Percentiles rank a stretch among this genome's conserved stretches.
phyloP scores from a whole-genome alignment of 1,139 yeast genomes.

The Saccharomyces hybrid region DNA sequence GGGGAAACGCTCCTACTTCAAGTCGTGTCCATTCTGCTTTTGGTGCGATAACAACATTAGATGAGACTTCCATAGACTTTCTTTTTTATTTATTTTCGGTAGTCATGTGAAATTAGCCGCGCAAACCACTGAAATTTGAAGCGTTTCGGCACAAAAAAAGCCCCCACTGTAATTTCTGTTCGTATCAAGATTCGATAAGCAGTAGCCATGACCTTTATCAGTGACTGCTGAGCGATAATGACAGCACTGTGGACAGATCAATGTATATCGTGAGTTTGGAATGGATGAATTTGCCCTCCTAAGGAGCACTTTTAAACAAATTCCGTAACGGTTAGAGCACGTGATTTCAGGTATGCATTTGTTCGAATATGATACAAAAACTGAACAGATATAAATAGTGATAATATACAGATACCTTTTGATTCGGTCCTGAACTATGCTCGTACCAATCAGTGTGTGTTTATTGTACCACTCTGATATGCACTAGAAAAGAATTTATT shows the following conservation, averaged over 20 bases:
- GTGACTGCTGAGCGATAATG: not conserved
- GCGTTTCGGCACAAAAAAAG: not conserved
- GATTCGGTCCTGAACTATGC: not conserved
- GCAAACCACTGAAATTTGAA: too few species aligned
- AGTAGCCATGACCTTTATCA: not conserved
- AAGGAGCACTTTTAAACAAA: not conserved
- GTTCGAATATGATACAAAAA: not conserved
- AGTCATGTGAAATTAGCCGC: too few species aligned
- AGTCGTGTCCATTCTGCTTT: not conserved
- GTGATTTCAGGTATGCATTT: not conserved
- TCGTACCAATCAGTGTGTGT: not conserved
- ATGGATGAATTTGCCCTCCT: not conserved
- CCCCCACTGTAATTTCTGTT: not conserved
- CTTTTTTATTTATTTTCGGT: not conserved
- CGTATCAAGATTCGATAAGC: not conserved
- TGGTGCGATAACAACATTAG: not conserved
- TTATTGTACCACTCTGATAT: not conserved
- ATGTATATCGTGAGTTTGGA: not conserved
- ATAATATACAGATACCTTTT: not conserved
- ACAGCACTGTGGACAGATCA: not conserved
- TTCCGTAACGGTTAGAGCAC: not conserved
- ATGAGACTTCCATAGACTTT: not conserved
- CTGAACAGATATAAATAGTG: not conserved
- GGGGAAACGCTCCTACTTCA: not conserved
- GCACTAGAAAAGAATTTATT: not conserved